Percentiles rank a stretch among this genome's conserved stretches.
These are phyloP conservation scores for Mychonastes homosphaera DNA, from an alignment of 139 green algal genomes.

Conservation along the genomic window DNA sequence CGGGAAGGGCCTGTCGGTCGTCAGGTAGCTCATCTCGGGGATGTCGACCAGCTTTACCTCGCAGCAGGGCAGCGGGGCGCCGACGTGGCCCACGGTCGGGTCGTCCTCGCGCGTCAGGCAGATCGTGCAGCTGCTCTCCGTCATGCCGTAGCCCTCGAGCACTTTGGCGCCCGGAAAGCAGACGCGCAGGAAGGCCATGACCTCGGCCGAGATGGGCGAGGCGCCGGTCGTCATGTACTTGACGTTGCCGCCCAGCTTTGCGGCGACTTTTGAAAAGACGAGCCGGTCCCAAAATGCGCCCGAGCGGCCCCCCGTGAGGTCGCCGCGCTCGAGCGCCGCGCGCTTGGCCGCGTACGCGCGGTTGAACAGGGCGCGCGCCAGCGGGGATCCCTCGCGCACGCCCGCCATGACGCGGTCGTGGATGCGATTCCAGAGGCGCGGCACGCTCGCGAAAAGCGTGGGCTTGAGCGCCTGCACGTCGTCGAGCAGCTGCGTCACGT, in stretches of 20 bases:
- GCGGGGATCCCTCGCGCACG: constrained; percentile 35
- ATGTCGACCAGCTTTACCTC: constrained; percentile 91
- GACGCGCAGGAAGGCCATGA: constrained; percentile 87
- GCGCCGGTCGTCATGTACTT: constrained; percentile 55
- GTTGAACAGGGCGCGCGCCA: constrained; percentile 61
- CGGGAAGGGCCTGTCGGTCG: constrained; percentile 63
- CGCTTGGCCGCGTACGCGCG: constrained; percentile 66
- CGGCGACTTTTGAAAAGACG: constrained; percentile 89
- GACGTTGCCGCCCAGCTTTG: constrained; percentile 55
- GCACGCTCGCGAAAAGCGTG: constrained; percentile 74
- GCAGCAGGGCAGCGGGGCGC: constrained; percentile 61
- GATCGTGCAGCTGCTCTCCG: constrained; percentile 81
- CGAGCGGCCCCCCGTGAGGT: constrained; percentile 53
- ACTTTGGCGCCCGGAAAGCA: constrained; percentile 73
- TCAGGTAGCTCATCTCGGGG: constrained; percentile 92
- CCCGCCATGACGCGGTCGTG: constrained; percentile 71
- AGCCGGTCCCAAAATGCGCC: constrained; percentile 77
- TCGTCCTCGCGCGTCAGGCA: constrained; percentile 50
- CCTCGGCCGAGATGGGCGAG: constrained; percentile 82
- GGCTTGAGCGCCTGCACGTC: constrained; percentile 43
- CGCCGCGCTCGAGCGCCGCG: constrained; percentile 28
- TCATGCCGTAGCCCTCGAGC: constrained; percentile 67
- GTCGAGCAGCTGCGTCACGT: constrained; percentile 77
- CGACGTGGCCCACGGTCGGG: constrained; percentile 66
- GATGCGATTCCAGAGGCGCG: constrained; percentile 94